Conservation (phyloP, 2,329 filamentous ascomycete species). For the Diplodia corticola region DNA sequence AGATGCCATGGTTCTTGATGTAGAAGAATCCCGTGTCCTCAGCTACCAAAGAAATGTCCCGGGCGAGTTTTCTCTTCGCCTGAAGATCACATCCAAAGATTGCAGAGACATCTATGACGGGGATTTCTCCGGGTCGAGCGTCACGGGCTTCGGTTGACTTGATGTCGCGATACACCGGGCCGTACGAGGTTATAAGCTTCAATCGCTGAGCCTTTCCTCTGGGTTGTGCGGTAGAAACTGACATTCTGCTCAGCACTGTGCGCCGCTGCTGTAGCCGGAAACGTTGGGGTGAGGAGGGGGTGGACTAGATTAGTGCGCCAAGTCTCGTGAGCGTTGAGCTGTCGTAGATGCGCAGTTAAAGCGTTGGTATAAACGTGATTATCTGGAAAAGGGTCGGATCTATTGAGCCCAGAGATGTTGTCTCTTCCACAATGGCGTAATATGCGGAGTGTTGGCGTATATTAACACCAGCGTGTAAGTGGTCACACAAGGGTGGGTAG, state of each 20-base stretch:
- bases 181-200: conserved; percentile 5
- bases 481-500: neutral
- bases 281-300: neutral
- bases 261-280: neutral
- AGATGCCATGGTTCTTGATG: conserved; percentile 35
- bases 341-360: neutral
- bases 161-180: neutral
- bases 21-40: conserved; percentile 26
- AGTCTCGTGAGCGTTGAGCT: neutral
- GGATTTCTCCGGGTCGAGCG: conserved; percentile 39
- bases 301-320: neutral
- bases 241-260: neutral
- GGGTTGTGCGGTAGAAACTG: neutral
- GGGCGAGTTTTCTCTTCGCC: conserved; percentile 43
- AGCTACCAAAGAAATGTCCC: conserved; percentile 19
- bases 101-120: conserved; percentile 35
- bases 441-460: neutral
- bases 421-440: neutral
- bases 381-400: neutral
- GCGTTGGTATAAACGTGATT: neutral
- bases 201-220: neutral
- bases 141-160: conserved; percentile 3
- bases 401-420: no score
- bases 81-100: conserved; percentile 40
- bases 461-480: neutral